phyloP scores from a whole-genome alignment of 2,329 filamentous ascomycete genomes.

The Trichoderma hamatum region DNA sequence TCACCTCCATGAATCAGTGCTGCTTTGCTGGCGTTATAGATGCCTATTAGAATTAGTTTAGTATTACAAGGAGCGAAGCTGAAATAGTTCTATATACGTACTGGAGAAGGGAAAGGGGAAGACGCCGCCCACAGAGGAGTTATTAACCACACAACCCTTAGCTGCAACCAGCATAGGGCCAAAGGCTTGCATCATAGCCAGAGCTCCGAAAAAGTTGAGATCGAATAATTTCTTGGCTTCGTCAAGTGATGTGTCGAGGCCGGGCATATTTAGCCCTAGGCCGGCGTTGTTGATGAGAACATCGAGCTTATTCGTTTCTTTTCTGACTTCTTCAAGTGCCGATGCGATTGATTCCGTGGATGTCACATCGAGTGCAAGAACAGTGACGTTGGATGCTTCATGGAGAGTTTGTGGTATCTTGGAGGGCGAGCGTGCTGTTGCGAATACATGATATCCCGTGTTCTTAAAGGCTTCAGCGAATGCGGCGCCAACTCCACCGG shows the following conservation, averaged over 20 bases:
- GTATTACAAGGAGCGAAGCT: no score
- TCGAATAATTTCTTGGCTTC: conserved; percentile 35
- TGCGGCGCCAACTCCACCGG: conserved; percentile 38
- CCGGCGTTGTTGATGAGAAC: conserved; percentile 38
- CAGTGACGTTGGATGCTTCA: conserved; percentile 31
- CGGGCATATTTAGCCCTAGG: conserved; percentile 28
- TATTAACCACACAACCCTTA: conserved; percentile 35
- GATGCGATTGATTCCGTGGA: conserved; percentile 32
- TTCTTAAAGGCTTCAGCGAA: conserved; percentile 38
- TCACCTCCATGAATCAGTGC: conserved; percentile 33
- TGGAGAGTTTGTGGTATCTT: conserved; percentile 32
- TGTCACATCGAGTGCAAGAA: conserved; percentile 33
- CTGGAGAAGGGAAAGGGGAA: conserved; percentile 5
- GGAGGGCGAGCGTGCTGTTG: conserved; percentile 35
- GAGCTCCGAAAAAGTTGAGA: conserved; percentile 45
- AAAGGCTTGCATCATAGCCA: conserved; percentile 45
- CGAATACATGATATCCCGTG: conserved; percentile 37
- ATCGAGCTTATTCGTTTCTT: conserved; percentile 34
- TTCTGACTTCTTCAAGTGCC: conserved; percentile 27
- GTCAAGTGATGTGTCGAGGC: conserved; percentile 33
- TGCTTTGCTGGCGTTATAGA: conserved; percentile 35
- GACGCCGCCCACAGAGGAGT: conserved; percentile 7
- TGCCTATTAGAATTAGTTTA: conserved; percentile 25
- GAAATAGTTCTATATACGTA: background rate
- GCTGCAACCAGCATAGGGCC: conserved; percentile 36